Evolutionary conservation across 108 stramenopile species (phyloP), one percentile per base, ranked within the genome.

Genomic region (Skeletonema menzelii): DNA sequence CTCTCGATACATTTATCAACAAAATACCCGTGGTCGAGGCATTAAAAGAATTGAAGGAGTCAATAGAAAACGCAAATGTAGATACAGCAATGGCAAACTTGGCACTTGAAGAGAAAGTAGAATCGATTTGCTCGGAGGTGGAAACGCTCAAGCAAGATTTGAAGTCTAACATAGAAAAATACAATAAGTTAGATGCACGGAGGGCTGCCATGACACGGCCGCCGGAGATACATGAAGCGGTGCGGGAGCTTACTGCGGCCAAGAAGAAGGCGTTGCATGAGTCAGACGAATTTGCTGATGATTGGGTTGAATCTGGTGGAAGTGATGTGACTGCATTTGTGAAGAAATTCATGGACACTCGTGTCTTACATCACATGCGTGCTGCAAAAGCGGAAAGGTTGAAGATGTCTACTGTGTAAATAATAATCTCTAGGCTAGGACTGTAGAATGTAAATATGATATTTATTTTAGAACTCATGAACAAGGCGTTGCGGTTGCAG

Each of bases 221-320:
- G 2, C 86, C 85, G 12, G 84, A 89, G 55, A 34, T 62, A 8
- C 63, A 67, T 5, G 53, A 60, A 5, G 75, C 80, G 2, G 64
- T 87, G 19, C 38, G 56, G 53, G 58, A 87, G 46, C 72, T 94
- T 22, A 81, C 76, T 10, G 65, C 73, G 30, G 89, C 82, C 13
- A 89, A 86, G 56, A 87, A 84, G 64, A 78, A 86, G 31, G 85
- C 89, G 15, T 86, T 81, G 62, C 84, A 85, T 8, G 75, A 85
- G 55, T 86, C 88, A 26, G 91, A 94, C 61, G 66, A 62, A 59
- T 56, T 87, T 19, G 93, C 93, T 11, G 82, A 88, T 32, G 80
- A 79, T 8, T 94, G 93, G 93, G 63, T 91, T 4, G 87, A 91
- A 44, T 32, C 75, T 14, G 84, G 81, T 28, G 75, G 57, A 24